phyloP scores from a whole-genome alignment of 495 filamentous ascomycete genomes.

The Penicillium cataractarum region DNA sequence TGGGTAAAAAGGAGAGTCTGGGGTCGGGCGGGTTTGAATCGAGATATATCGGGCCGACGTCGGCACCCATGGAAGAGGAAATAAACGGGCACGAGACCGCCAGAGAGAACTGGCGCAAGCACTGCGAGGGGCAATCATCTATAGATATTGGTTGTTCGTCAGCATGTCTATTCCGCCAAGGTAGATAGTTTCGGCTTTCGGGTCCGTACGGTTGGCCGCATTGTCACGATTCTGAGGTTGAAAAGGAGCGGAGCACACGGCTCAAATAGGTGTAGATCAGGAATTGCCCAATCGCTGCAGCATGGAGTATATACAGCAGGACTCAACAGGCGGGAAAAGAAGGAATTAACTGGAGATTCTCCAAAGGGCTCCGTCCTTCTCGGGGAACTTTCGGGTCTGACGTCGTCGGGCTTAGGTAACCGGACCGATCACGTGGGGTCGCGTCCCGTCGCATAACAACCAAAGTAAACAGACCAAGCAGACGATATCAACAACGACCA shows the following conservation, averaged over 20 bases:
- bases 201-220: conserved; percentile 43
- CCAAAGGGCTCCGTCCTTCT: conserved; percentile 10
- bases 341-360: conserved; percentile 14
- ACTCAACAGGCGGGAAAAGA: conserved; percentile 17
- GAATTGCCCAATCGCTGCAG: conserved; percentile 24
- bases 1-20: conserved; percentile 25
- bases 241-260: conserved; percentile 35
- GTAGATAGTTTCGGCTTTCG: conserved; percentile 13
- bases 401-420: conserved; percentile 32
- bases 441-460: conserved; percentile 44
- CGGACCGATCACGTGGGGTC: conserved; percentile 28
- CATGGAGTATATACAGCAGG: conserved; percentile 27
- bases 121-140: conserved; percentile 30
- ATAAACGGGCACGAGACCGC: conserved; percentile 26
- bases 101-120: conserved; percentile 28
- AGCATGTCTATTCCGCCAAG: conserved; percentile 12
- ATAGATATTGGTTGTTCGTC: conserved; percentile 12
- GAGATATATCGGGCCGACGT: conserved; percentile 35
- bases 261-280: conserved; percentile 28
- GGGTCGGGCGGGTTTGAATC: conserved; percentile 22
- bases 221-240: conserved; percentile 25
- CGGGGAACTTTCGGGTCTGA: conserved; percentile 24
- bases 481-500: conserved; percentile 26
- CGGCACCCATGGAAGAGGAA: conserved; percentile 25
- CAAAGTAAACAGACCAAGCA: conserved; percentile 45